Evolutionary conservation across 257 asterid genomes (phyloP).

Genomic region (Capsicum baccatum): DNA sequence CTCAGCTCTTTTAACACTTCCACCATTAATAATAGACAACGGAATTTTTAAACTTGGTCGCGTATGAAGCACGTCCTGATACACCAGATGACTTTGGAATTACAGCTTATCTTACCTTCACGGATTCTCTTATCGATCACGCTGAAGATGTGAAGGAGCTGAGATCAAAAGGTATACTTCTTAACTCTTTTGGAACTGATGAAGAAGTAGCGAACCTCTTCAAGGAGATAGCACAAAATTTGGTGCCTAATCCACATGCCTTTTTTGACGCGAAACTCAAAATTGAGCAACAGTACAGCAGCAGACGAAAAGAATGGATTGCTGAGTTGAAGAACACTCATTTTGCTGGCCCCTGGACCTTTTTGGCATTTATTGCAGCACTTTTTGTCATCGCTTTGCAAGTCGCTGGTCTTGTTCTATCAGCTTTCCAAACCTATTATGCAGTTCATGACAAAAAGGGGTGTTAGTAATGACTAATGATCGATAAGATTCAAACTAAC

Average conservation of each 20-base stretch:
- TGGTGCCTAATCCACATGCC: conserved; percentile 13
- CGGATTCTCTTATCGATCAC: conserved; percentile 30
- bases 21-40: conserved; percentile 31
- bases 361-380: conserved; percentile 28
- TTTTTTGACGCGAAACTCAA: neutral
- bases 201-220: conserved; percentile 28
- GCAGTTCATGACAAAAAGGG: neutral
- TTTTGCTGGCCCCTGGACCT: conserved; percentile 20
- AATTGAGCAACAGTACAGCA: conserved; percentile 18
- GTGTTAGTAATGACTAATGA: no score
- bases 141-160: conserved; percentile 32
- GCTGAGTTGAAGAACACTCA: conserved; percentile 23
- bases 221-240: conserved; percentile 30
- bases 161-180: conserved; percentile 18
- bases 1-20: conserved; percentile 10
- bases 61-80: conserved; percentile 30
- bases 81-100: conserved; percentile 11
- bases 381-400: conserved; percentile 8
- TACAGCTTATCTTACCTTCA: conserved; percentile 25
- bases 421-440: conserved; percentile 6
- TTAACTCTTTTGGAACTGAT: conserved; percentile 34
- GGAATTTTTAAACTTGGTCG: conserved; percentile 25
- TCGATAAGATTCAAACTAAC: no score
- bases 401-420: neutral
- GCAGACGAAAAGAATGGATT: conserved; percentile 6